These are phyloP conservation scores for Aspergillus kassunensis DNA, from an alignment of 495 filamentous ascomycete species.

Conservation along the genomic window DNA sequence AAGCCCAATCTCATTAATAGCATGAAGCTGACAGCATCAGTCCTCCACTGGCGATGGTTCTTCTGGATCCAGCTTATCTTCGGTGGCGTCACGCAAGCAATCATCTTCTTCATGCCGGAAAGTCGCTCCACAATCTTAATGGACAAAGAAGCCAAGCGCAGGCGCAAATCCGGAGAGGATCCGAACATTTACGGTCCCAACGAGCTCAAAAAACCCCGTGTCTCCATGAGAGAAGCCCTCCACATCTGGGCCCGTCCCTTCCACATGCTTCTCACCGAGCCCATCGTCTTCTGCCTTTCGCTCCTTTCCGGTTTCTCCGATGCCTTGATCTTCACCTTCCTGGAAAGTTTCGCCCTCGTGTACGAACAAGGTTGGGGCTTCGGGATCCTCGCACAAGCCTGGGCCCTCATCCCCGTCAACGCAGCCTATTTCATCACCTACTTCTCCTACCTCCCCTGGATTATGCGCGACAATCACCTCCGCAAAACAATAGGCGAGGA, in stretches of 20 bases:
- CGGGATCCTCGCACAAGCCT: constrained; percentile 48
- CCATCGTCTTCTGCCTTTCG: constrained; percentile 66
- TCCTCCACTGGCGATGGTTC: constrained; percentile 65
- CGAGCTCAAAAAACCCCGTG: constrained; percentile 50
- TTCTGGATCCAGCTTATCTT: constrained; percentile 81
- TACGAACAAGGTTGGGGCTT: constrained; percentile 62
- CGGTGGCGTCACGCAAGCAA: constrained; percentile 57
- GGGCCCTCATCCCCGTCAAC: constrained; percentile 56
- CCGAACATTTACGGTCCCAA: constrained; percentile 59
- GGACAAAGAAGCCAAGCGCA: constrained; percentile 59
- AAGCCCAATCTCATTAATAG: too few species aligned
- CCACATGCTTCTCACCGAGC: constrained; percentile 69
- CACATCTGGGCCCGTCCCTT: constrained; percentile 66
- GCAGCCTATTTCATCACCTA: constrained; percentile 64
- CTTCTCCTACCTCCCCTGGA: constrained; percentile 58
- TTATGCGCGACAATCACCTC: constrained; percentile 44
- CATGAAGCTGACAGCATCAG: constrained; percentile 8
- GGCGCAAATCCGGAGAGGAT: constrained; percentile 51
- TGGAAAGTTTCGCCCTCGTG: constrained; percentile 60
- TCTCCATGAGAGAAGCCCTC: constrained; percentile 52
- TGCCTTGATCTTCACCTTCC: constrained; percentile 75
- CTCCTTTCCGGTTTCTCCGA: constrained; percentile 71
- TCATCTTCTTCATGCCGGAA: constrained; percentile 65
- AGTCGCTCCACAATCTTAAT: constrained; percentile 64
- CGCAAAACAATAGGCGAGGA: constrained; percentile 36